phyloP scores from a whole-genome alignment of 306 rosid species.

The Cucumis melo region DNA sequence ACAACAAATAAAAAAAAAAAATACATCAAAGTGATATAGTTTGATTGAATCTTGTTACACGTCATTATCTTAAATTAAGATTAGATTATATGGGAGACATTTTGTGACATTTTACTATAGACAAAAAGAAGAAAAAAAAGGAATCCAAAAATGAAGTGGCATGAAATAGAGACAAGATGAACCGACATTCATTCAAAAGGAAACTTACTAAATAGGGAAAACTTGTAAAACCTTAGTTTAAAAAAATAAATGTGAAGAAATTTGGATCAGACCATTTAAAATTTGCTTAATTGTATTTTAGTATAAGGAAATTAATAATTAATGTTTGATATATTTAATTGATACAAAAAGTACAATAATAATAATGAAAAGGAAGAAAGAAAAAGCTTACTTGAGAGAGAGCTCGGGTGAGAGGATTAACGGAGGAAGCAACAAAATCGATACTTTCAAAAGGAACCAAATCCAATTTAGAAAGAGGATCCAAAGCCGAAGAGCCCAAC shows the following conservation, averaged over 20 bases:
- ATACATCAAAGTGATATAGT: neutral
- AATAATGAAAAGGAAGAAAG: no score
- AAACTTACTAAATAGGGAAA: neutral
- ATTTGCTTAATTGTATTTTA: no score
- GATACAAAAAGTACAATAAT: no score
- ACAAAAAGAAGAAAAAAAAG: neutral
- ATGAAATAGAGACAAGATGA: neutral
- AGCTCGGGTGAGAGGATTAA: constrained; percentile 25
- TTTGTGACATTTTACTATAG: neutral
- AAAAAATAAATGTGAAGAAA: no score
- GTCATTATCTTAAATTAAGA: no score
- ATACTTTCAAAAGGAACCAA: constrained; percentile 12
- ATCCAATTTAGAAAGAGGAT: constrained; percentile 15
- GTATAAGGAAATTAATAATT: no score
- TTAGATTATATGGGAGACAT: no score
- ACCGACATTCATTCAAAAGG: neutral
- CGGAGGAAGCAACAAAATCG: constrained; percentile 12
- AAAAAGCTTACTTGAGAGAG: constrained; percentile 16
- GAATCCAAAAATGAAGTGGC: neutral
- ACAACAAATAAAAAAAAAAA: neutral
- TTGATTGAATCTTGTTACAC: no score
- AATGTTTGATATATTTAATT: no score
- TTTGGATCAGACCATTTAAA: no score
- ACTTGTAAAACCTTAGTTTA: neutral
- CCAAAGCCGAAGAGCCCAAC: constrained; percentile 6